Evolutionary conservation across 176 grass and related monocot genomes (phyloP).

Genomic region (Triticum aestivum): DNA sequence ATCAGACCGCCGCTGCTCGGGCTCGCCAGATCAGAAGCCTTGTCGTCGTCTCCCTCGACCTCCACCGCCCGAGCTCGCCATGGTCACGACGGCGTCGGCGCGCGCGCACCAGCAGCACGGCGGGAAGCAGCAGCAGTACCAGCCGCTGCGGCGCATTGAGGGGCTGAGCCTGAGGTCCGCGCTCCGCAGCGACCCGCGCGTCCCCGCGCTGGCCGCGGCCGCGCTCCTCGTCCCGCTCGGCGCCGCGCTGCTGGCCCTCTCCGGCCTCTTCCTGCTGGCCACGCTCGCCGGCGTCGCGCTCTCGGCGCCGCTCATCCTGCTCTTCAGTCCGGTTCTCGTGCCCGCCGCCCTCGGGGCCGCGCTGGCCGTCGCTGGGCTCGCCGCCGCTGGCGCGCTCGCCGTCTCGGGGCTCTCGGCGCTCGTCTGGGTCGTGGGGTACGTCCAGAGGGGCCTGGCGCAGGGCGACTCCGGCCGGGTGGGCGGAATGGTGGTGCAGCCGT

Average conservation of each 20-base stretch:
- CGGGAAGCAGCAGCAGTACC: neutral
- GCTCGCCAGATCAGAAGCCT: neutral
- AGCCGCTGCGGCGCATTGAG: conserved; percentile 23
- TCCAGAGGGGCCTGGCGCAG: neutral
- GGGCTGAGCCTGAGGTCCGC: conserved; percentile 2
- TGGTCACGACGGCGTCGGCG: neutral
- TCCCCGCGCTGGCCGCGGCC: neutral
- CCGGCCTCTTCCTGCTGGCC: conserved; percentile 14
- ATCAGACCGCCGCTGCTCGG: neutral
- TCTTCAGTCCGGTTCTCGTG: conserved; percentile 57
- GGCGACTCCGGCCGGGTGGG: neutral
- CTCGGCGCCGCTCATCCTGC: conserved; percentile 32
- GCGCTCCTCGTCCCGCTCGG: conserved; percentile 45
- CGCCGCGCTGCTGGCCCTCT: conserved; percentile 32
- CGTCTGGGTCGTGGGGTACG: conserved; percentile 37
- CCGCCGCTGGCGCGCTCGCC: conserved; percentile 33
- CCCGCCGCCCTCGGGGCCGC: conserved; percentile 24
- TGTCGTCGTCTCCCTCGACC: neutral
- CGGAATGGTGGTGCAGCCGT: conserved; percentile 35
- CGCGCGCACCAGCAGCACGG: neutral
- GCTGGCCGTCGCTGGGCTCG: conserved; percentile 33
- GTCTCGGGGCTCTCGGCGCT: conserved; percentile 41
- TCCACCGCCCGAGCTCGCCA: neutral
- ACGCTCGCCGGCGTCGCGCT: conserved; percentile 34
- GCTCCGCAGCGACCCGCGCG: neutral